Evolutionary conservation across 108 stramenopile species (phyloP), one percentile per base, ranked within the genome.

Genomic region (Nitzschia sp.): DNA sequence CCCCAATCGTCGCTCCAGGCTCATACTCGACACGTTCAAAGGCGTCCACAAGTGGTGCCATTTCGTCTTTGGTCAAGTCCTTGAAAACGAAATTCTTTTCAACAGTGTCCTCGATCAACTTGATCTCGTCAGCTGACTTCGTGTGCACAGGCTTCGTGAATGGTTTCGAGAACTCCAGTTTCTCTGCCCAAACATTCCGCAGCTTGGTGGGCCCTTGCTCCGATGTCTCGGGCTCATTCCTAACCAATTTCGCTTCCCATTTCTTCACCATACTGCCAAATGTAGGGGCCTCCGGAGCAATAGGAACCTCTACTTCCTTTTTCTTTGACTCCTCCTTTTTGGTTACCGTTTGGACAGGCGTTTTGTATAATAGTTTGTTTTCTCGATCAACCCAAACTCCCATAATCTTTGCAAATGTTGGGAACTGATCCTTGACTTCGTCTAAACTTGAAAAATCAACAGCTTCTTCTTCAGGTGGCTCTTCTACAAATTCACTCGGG

Each of bases 1-100:
- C 69, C 67, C 93, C 59, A 52, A 97, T 95, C 10, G 34, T 67
- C 0, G 71, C 70, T 17, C 86, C 85, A 1, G 29, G 42, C 34
- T 75, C 25, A 26, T 67, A 76, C 38, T 67, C 69, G 24, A 63
- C 59, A 51, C 60, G 72, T 51, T 84, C 80, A 65, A 94, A 90
- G 10, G 85, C 85, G 51, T 78, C 78, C n/a, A 91, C 69, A 52
- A 94, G 50, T 0, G 83, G 73, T 21, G 75, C 70, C 41, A 80
- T 55, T 58, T 94, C 80, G 10, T 51, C 64, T 7, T 72, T 62
- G 40, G 57, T 69, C 46, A 94, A 43, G 11, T 74, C 77, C 40
- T 76, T 53, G 63, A 94, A 94, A 10, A 88, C 81, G 70, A 91
- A 89, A 60, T 85, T 88, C 19, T 77, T 65, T 8, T 60, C 41